A percentile compares a stretch with the other conserved stretches of the same genome.
Evolutionary conservation across 192 early-diverging fungal species (phyloP).

Genomic region (Ambispora gerdemannii): DNA sequence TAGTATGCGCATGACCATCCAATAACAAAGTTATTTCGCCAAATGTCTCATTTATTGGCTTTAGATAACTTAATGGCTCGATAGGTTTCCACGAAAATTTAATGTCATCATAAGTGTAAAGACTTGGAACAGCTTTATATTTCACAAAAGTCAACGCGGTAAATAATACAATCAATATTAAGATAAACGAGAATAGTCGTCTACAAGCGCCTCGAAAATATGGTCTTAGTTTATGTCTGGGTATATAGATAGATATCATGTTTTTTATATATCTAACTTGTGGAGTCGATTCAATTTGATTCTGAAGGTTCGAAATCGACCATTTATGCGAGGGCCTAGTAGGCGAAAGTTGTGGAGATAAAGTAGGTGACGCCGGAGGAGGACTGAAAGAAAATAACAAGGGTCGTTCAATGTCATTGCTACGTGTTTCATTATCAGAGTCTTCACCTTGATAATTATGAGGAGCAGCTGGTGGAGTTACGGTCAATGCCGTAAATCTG

Average conservation of each 20-base stretch:
- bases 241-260: not conserved
- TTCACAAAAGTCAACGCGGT: not conserved
- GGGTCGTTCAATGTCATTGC: not conserved
- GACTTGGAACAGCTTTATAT: slow-evolving; percentile 27
- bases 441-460: too few species aligned
- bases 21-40: slow-evolving; percentile 43
- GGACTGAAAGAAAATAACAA: not conserved
- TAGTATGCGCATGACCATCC: slow-evolving; percentile 66
- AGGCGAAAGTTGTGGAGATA: not conserved
- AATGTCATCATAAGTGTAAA: slow-evolving; percentile 35
- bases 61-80: slow-evolving; percentile 47
- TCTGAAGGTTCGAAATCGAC: not conserved
- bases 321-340: too few species aligned
- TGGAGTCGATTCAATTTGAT: not conserved
- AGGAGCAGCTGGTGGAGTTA: too few species aligned
- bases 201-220: not conserved
- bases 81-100: slow-evolving; percentile 49
- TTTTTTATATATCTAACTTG: not conserved
- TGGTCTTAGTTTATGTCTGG: not conserved
- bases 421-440: not conserved
- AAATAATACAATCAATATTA: slow-evolving; percentile 1
- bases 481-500: too few species aligned
- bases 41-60: slow-evolving; percentile 38
- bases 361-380: not conserved
- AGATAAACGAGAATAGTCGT: not conserved